Evolutionary conservation across 208 protist genomes (phyloP).

Genomic region (Crithidia expoeki): DNA sequence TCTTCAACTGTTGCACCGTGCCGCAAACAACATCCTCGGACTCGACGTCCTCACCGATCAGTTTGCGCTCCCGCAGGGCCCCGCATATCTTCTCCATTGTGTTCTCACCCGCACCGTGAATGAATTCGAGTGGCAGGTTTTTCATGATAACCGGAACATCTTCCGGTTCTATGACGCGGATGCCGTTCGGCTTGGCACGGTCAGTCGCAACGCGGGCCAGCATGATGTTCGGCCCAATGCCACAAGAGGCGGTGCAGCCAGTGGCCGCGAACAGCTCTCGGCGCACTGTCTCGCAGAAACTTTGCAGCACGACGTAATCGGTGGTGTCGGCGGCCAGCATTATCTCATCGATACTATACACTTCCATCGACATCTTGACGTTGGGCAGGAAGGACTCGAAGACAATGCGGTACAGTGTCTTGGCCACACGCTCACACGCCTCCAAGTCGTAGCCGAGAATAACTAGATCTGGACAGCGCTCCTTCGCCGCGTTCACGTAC

Average conservation of each 20-base stretch:
- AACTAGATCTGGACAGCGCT: constrained; percentile 87
- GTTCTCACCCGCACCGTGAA: constrained; percentile 74
- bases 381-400: constrained; percentile 60
- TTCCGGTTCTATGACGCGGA: constrained; percentile 43
- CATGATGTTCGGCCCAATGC: constrained; percentile 87
- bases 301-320: constrained; percentile 46
- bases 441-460: constrained; percentile 92
- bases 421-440: constrained; percentile 60
- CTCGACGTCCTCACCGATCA: constrained; percentile 13
- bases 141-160: constrained; percentile 53
- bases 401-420: constrained; percentile 76
- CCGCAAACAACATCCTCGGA: constrained; percentile 50
- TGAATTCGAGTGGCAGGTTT: constrained; percentile 51
- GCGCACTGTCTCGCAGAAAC: constrained; percentile 69
- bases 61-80: constrained; percentile 35
- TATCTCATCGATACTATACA: constrained; percentile 91
- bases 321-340: constrained; percentile 81
- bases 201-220: constrained; percentile 76
- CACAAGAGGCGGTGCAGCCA: constrained; percentile 83
- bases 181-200: constrained; percentile 78
- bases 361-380: constrained; percentile 76
- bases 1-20: constrained; percentile 64
- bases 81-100: constrained; percentile 65
- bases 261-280: constrained; percentile 52
- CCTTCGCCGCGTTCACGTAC: constrained; percentile 87